Conservation (phyloP, 2,329 filamentous ascomycete species). For the Ophiosphaerella korrae region DNA sequence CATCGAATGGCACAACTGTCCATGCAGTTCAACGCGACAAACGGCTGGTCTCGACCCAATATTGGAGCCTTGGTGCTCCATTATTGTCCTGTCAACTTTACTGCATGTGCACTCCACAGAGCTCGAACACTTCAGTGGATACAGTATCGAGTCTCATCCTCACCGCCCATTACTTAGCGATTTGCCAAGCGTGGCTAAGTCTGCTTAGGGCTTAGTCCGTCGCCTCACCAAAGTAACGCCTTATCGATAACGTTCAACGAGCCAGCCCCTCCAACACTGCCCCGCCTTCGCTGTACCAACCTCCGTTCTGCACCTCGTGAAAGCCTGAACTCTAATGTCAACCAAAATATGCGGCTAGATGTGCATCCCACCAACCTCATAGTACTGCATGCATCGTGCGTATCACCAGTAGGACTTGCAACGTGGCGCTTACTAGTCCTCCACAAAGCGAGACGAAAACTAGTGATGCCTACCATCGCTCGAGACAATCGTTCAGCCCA, state of each 20-base stretch:
- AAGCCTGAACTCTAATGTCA: too few species aligned
- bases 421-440: not conserved
- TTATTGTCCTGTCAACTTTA: slow-evolving; percentile 1
- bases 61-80: not conserved
- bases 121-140: slow-evolving; percentile 18
- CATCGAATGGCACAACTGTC: too few species aligned
- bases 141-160: slow-evolving; percentile 14
- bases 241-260: slow-evolving; percentile 10
- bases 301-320: too few species aligned
- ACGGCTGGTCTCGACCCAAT: not conserved
- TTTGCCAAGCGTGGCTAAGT: not conserved
- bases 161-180: slow-evolving; percentile 15
- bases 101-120: slow-evolving; percentile 20
- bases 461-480: not conserved
- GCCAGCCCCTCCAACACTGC: too few species aligned
- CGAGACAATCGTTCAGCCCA: slow-evolving; percentile 9
- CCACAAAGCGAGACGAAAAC: slow-evolving; percentile 6
- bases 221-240: not conserved
- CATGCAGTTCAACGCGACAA: too few species aligned
- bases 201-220: not conserved
- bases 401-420: not conserved
- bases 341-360: too few species aligned
- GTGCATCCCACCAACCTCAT: too few species aligned
- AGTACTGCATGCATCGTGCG: too few species aligned
- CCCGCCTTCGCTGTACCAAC: too few species aligned